phyloP scores from a whole-genome alignment of 2,329 filamentous ascomycete species.

The Stagonosporopsis chrysanthemi region DNA sequence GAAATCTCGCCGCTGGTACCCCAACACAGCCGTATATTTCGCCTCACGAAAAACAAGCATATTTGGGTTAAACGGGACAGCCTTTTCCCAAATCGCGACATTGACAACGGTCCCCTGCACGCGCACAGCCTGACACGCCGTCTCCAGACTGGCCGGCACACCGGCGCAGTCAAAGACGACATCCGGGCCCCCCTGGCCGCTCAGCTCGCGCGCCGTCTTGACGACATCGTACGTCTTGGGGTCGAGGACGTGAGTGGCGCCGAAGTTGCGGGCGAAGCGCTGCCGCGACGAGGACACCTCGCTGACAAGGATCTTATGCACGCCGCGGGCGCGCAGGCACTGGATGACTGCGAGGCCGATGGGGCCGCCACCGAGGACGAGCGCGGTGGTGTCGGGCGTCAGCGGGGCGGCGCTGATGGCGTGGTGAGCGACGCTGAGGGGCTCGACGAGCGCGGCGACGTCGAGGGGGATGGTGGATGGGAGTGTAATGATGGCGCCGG shows the following conservation, averaged over 20 bases:
- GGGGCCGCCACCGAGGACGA: conserved; percentile 68
- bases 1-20: conserved; percentile 63
- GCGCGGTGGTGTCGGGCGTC: conserved; percentile 55
- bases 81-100: conserved; percentile 69
- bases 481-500: conserved; percentile 58
- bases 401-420: conserved; percentile 62
- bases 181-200: conserved; percentile 60
- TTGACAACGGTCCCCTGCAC: conserved; percentile 67
- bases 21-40: conserved; percentile 58
- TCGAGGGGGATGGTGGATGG: conserved; percentile 62
- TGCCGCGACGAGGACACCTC: conserved; percentile 63
- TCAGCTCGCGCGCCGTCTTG: conserved; percentile 56
- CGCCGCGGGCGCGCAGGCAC: conserved; percentile 62
- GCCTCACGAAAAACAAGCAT: conserved; percentile 63
- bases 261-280: conserved; percentile 61
- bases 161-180: conserved; percentile 70
- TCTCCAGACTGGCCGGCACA: conserved; percentile 56
- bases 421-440: conserved; percentile 70
- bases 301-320: conserved; percentile 63
- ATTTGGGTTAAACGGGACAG: conserved; percentile 62
- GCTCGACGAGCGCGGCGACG: conserved; percentile 67
- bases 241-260: conserved; percentile 63
- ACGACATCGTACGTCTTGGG: conserved; percentile 61
- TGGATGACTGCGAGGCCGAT: conserved; percentile 69
- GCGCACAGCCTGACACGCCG: conserved; percentile 58